Conservation (phyloP, 164 flowering plant species). For the Aristolochia contorta region DNA sequence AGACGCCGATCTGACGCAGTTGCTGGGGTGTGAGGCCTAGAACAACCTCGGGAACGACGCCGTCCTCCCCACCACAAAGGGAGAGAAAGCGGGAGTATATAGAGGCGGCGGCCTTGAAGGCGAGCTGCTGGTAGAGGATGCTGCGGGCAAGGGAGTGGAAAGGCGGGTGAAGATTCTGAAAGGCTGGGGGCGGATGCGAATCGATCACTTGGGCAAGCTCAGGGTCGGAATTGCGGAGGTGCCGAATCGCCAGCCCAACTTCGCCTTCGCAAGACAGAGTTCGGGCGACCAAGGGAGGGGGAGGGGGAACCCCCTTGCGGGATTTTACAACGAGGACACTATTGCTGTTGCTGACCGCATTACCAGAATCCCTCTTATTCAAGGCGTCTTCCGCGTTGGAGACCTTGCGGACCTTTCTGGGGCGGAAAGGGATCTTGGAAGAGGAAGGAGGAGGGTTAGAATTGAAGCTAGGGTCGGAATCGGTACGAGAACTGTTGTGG, state of each 20-base stretch:
- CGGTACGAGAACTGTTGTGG: background rate
- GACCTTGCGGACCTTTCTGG: slow-evolving; percentile 63
- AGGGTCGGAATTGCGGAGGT: slow-evolving; percentile 65
- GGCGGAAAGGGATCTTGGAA: slow-evolving; percentile 71
- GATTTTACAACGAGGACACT: background rate
- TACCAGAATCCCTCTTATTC: background rate
- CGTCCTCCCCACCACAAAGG: slow-evolving; percentile 74
- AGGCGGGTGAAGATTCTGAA: slow-evolving; percentile 59
- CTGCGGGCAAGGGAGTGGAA: slow-evolving; percentile 71
- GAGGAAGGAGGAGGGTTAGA: slow-evolving; percentile 22
- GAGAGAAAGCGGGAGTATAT: slow-evolving; percentile 75
- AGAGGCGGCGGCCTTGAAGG: slow-evolving; percentile 82
- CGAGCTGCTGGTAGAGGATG: slow-evolving; percentile 92
- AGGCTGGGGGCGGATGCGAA: slow-evolving; percentile 50
- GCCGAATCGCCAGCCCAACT: slow-evolving; percentile 47
- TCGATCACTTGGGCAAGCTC: slow-evolving; percentile 51
- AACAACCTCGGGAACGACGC: slow-evolving; percentile 59
- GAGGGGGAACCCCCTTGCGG: slow-evolving; percentile 2
- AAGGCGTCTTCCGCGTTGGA: slow-evolving; percentile 14
- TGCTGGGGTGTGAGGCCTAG: slow-evolving; percentile 51
- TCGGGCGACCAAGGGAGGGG: slow-evolving; percentile 13
- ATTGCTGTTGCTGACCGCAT: background rate
- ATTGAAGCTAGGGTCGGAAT: slow-evolving; percentile 3
- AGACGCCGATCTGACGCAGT: slow-evolving; percentile 85
- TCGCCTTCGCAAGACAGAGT: slow-evolving; percentile 57